Conservation (phyloP, 129 eudicot species). For the Lactuca sativa region DNA sequence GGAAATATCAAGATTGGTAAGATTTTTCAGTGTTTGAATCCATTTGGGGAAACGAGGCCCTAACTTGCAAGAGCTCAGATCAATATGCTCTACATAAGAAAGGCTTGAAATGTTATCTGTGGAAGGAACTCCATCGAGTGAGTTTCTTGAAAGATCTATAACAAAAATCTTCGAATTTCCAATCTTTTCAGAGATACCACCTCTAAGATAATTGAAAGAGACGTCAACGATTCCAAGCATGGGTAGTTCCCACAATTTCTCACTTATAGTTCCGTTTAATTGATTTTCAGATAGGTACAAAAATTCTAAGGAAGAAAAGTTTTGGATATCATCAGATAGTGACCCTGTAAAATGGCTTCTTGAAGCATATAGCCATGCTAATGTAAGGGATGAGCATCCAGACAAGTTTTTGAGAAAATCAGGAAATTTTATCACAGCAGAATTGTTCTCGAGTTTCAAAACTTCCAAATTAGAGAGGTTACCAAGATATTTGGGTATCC, state of each 20-base stretch:
- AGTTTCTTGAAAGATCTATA: background rate
- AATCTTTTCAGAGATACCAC: background rate
- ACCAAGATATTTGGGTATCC: background rate
- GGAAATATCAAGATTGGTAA: background rate
- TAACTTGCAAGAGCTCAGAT: constrained; percentile 24
- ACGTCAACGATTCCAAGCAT: background rate
- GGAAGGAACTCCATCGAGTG: background rate
- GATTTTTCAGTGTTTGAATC: constrained; percentile 27
- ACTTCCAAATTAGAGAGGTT: background rate
- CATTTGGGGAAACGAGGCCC: constrained; percentile 1
- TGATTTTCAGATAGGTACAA: background rate
- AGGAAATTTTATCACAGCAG: too few relatives aligned
- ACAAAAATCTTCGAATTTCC: background rate
- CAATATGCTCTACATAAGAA: background rate
- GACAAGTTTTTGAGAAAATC: background rate
- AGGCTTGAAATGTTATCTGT: constrained; percentile 9
- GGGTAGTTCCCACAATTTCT: background rate
- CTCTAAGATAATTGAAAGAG: constrained; percentile 3
- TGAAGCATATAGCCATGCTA: background rate
- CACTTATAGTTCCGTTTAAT: background rate
- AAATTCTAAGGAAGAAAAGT: background rate
- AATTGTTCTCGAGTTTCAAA: too few relatives aligned
- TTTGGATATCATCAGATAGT: background rate
- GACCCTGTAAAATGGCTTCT: background rate
- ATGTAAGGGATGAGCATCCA: background rate